These are phyloP conservation scores for Sonneratia caseolaris DNA, from an alignment of 345 rosid genomes.

Conservation along the genomic window DNA sequence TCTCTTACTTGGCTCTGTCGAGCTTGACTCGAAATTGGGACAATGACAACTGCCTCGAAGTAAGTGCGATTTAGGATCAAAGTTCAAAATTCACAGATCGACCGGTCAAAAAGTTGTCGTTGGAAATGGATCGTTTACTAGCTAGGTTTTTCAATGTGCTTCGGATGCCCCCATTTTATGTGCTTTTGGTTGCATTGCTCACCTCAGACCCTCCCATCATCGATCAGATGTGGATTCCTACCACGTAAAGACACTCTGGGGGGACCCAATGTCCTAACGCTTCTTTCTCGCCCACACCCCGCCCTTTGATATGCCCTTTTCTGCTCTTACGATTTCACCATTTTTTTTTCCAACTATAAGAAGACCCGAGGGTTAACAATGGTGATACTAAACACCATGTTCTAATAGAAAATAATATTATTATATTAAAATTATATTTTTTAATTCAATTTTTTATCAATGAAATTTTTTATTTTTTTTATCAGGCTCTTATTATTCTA, in stretches of 20 bases:
- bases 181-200: background rate
- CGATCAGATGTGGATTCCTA: background rate
- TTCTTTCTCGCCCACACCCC: background rate
- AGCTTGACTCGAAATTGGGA: background rate
- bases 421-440: too few species aligned
- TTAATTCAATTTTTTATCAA: too few species aligned
- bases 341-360: background rate
- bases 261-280: background rate
- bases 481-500: too few species aligned
- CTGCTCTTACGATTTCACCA: background rate
- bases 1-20: background rate
- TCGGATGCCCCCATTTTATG: background rate
- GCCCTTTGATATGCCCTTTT: background rate
- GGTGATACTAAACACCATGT: too few species aligned
- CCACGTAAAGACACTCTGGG: background rate
- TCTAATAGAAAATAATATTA: too few species aligned
- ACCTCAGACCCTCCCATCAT: background rate
- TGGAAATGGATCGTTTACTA: conserved; percentile 3
- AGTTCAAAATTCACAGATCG: background rate
- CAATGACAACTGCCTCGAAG: background rate
- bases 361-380: too few species aligned
- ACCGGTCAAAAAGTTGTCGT: background rate
- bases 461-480: too few species aligned
- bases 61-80: too few species aligned
- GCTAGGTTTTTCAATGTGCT: background rate